Conservation (phyloP, 495 filamentous ascomycete genomes). For the Xylaria curta region DNA sequence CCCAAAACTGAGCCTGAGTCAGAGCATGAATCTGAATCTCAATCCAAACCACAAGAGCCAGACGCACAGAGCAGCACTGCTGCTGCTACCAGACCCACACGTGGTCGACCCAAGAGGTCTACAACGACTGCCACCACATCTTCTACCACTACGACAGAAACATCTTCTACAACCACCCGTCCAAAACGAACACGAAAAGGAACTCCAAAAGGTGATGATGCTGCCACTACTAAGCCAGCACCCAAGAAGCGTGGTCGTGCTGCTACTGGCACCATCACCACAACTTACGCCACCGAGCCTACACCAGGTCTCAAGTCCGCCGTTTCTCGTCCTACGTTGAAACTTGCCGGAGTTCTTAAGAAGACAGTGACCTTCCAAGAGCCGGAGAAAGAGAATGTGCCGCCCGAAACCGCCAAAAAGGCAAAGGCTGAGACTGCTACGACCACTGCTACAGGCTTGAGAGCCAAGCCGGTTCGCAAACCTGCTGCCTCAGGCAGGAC, state of each 20-base stretch:
- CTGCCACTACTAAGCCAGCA: conserved; percentile 35
- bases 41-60: conserved; percentile 22
- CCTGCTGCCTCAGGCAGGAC: conserved; percentile 34
- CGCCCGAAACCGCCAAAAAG: conserved; percentile 40
- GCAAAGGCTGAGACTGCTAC: conserved; percentile 38
- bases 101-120: conserved; percentile 34
- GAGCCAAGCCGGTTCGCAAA: conserved; percentile 52
- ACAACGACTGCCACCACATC: conserved; percentile 26
- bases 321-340: conserved; percentile 38
- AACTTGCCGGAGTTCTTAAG: conserved; percentile 41
- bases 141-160: conserved; percentile 27
- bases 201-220: conserved; percentile 29
- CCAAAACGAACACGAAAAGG: conserved; percentile 46
- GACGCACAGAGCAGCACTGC: conserved; percentile 21
- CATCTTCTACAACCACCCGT: conserved; percentile 41
- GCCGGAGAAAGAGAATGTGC: conserved; percentile 62
- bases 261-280: conserved; percentile 36
- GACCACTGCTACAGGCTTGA: conserved; percentile 44
- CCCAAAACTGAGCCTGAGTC: conserved; percentile 32
- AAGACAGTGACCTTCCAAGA: conserved; percentile 65
- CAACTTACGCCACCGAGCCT: conserved; percentile 43
- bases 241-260: conserved; percentile 49
- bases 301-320: conserved; percentile 46
- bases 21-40: conserved; percentile 24
- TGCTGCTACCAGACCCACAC: conserved; percentile 31